These are phyloP conservation scores for Fusarium foetens DNA, from an alignment of 2,329 filamentous ascomycete genomes.

Conservation along the genomic window DNA sequence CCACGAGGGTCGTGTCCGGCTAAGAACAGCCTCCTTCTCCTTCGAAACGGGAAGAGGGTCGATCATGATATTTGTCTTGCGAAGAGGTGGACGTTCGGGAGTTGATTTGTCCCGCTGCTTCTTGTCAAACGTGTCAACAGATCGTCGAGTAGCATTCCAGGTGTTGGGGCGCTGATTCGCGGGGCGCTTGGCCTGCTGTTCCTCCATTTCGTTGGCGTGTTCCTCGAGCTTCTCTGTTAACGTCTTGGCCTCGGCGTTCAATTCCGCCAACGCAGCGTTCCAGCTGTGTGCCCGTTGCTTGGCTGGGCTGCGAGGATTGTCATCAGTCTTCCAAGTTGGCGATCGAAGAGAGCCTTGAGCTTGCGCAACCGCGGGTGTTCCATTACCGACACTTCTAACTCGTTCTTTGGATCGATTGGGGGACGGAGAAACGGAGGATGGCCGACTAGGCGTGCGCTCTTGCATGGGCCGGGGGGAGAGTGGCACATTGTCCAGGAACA, in stretches of 20 bases:
- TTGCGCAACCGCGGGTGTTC: slow-evolving; percentile 68
- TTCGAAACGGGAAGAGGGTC: slow-evolving; percentile 86
- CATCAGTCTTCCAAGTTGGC: slow-evolving; percentile 63
- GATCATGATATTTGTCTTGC: slow-evolving; percentile 82
- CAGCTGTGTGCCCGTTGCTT: slow-evolving; percentile 76
- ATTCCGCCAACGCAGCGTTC: slow-evolving; percentile 74
- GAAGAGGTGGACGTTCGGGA: slow-evolving; percentile 75
- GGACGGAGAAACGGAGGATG: slow-evolving; percentile 64
- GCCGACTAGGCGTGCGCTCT: slow-evolving; percentile 65
- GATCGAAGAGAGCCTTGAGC: slow-evolving; percentile 70
- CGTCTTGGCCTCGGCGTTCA: slow-evolving; percentile 78
- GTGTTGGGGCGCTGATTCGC: slow-evolving; percentile 52
- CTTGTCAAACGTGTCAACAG: slow-evolving; percentile 52
- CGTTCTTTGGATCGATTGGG: slow-evolving; percentile 65
- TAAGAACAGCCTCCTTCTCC: slow-evolving; percentile 86
- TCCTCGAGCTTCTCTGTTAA: slow-evolving; percentile 84
- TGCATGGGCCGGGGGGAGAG: slow-evolving; percentile 75
- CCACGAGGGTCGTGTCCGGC: slow-evolving; percentile 84
- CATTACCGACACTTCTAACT: slow-evolving; percentile 69
- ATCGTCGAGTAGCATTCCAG: slow-evolving; percentile 51
- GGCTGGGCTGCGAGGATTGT: slow-evolving; percentile 53
- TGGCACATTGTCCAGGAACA: slow-evolving; percentile 83
- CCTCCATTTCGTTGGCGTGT: slow-evolving; percentile 72
- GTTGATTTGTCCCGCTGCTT: slow-evolving; percentile 70
- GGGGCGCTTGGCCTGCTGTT: slow-evolving; percentile 48